Conservation (phyloP, 1,139 yeast genomes). For the Blastobotrys illinoisensis region DNA sequence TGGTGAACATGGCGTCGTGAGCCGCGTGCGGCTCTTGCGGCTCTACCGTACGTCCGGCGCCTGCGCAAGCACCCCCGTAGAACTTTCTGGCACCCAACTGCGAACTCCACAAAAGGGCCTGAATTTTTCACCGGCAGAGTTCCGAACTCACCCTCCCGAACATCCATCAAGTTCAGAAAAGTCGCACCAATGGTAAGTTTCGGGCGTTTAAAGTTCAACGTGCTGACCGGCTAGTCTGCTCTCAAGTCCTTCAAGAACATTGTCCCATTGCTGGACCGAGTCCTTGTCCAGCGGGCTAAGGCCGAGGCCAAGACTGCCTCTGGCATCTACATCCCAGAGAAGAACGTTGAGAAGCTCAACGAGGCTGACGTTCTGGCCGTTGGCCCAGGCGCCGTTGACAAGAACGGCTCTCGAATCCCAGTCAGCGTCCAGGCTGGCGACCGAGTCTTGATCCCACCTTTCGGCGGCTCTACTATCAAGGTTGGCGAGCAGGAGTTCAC, state of each 20-base stretch:
- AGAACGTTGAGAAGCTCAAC: conserved; percentile 89
- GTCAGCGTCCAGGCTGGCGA: conserved; percentile 83
- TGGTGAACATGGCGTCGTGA: neutral
- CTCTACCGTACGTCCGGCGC: neutral
- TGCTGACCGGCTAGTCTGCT: conserved; percentile 28
- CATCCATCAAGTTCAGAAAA: neutral
- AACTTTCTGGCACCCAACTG: neutral
- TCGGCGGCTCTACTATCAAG: conserved; percentile 83
- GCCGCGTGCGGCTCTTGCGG: neutral
- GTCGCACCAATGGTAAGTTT: neutral
- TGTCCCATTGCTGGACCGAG: conserved; percentile 91
- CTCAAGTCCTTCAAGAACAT: conserved; percentile 83
- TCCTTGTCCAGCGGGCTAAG: conserved; percentile 88
- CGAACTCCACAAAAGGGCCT: neutral
- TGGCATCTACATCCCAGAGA: conserved; percentile 94
- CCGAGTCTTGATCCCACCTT: conserved; percentile 86
- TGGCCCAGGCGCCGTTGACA: conserved; percentile 53
- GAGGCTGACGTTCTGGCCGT: conserved; percentile 41
- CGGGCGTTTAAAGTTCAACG: neutral
- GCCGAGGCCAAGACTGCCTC: conserved; percentile 90
- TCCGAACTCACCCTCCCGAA: neutral
- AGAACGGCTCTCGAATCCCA: conserved; percentile 58
- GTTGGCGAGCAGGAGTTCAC: conserved; percentile 60
- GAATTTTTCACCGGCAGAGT: neutral
- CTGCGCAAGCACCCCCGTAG: neutral